phyloP scores from a whole-genome alignment of 768 basidiomycete genomes.

The Pulveroboletus sp. region DNA sequence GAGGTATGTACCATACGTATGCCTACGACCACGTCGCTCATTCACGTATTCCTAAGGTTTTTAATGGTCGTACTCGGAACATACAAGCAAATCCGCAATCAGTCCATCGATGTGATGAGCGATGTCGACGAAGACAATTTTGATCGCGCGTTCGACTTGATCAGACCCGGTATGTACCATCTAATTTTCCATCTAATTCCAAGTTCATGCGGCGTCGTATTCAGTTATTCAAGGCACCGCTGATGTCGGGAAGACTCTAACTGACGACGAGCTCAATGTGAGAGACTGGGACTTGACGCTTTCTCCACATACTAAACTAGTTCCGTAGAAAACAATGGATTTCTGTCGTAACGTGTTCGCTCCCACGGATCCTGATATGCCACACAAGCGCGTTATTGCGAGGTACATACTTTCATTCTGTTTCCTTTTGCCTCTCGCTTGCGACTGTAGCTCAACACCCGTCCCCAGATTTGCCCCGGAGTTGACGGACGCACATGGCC shows the following conservation, averaged over 20 bases:
- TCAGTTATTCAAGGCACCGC: constrained; percentile 8
- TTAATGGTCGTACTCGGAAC: constrained; percentile 9
- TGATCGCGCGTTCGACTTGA: constrained; percentile 9
- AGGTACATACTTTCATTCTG: not conserved
- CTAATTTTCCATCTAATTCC: not conserved
- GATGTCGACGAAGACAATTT: constrained; percentile 12
- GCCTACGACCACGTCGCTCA: not conserved
- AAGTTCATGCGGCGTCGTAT: not conserved
- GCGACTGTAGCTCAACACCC: not conserved
- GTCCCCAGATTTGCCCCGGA: not conserved
- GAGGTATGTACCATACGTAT: not conserved
- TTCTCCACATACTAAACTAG: not conserved
- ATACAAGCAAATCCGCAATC: constrained; percentile 14
- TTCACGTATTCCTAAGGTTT: not conserved
- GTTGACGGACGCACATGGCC: not conserved
- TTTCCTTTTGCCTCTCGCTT: not conserved
- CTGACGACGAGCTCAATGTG: constrained; percentile 9
- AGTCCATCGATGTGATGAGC: constrained; percentile 6
- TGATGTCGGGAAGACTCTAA: constrained; percentile 5
- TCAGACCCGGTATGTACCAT: constrained; percentile 7
- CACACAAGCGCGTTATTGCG: not conserved
- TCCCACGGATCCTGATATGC: constrained; percentile 8
- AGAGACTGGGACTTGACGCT: not conserved
- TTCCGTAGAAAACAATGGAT: constrained; percentile 9
- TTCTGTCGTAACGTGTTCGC: constrained; percentile 6